Evolutionary conservation across 495 filamentous ascomycete genomes (phyloP), one percentile per base, ranked within the genome.

Genomic region (Pseudomonodictys pantanalensis): DNA sequence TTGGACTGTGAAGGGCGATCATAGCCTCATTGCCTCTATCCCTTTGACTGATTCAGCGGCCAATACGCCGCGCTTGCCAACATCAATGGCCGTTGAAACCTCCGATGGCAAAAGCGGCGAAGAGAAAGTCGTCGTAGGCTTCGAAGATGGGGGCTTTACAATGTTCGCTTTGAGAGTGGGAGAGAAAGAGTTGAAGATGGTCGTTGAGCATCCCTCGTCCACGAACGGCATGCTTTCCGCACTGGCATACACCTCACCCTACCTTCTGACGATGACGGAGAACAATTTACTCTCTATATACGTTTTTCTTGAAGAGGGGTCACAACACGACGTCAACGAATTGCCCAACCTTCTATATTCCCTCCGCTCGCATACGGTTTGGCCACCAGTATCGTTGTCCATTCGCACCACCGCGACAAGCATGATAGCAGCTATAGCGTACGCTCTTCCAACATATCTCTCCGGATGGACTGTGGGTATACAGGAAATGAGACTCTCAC

Each of bases 381-480:
- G 89, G 65, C 82, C 88, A 3, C 92, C 92, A 0, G 74, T 92
- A 53, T 86, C 90, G 12, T 75, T 96, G 20, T 90, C 89, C 4
- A 78, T 98, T 38, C 81, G 90, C 12, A 74, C 78, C 38, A 83
- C 81, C 20, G 63, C 79, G 0, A 72, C 76, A 4, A 78, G 80
- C 12, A 83, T 91, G 4, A 79, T 88, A 8, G 86, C 89, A 1
- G 91, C 89, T 10, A 87, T 97, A 49, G 92, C 92, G 4, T 97
- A 96, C 72, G 86, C 87, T 0, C 77, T 87, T 61, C 82, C 83
- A 29, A 81, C 81, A 2, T 87, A 83, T 38, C 72, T 79, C 10
- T 77, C 78, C 47, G 91, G 91, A 17, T 98, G 91, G 90, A 89
- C 89, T 8, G 78, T 96, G 9, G 92, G 91, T 0, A 82, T 97